A percentile compares a stretch with the other conserved stretches of the same genome.
phyloP scores from a whole-genome alignment of 106 monocot genomes.

The Dactylorhiza incarnata region DNA sequence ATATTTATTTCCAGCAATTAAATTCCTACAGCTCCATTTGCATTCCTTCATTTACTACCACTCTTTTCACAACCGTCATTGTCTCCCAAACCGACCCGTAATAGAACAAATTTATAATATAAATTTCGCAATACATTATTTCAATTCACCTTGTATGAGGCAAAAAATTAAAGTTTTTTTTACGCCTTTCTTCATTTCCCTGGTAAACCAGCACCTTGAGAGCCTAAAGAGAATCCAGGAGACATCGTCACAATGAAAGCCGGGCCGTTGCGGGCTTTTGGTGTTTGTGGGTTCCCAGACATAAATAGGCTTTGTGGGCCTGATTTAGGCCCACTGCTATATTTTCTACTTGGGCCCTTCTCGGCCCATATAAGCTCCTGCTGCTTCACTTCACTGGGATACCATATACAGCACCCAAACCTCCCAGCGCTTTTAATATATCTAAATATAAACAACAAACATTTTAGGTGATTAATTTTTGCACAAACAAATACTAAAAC shows the following conservation, averaged over 20 bases:
- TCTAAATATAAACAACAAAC: constrained; percentile 2
- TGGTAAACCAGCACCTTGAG: not conserved
- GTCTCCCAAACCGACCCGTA: too few relatives aligned
- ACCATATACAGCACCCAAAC: constrained; percentile 22
- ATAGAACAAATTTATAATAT: too few relatives aligned
- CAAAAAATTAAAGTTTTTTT: too few relatives aligned
- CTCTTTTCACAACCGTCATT: too few relatives aligned
- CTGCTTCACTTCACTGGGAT: constrained; percentile 15
- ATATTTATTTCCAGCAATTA: too few relatives aligned
- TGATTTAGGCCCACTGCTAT: not conserved
- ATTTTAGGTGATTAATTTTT: too few relatives aligned
- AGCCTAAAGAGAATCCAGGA: not conserved
- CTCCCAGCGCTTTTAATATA: constrained; percentile 40
- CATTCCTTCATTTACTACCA: too few relatives aligned
- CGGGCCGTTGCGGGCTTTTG: not conserved
- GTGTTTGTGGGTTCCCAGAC: not conserved
- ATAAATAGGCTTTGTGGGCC: constrained; percentile 9
- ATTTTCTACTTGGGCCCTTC: constrained; percentile 29
- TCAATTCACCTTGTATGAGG: too few relatives aligned
- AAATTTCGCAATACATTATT: too few relatives aligned
- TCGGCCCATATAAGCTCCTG: constrained; percentile 58
- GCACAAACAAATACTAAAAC: too few relatives aligned
- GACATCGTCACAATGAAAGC: not conserved
- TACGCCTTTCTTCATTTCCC: not conserved
- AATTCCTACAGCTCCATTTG: too few relatives aligned